Evolutionary conservation across 495 filamentous ascomycete genomes (phyloP).

Genomic region (Aspergillus cristatus): DNA sequence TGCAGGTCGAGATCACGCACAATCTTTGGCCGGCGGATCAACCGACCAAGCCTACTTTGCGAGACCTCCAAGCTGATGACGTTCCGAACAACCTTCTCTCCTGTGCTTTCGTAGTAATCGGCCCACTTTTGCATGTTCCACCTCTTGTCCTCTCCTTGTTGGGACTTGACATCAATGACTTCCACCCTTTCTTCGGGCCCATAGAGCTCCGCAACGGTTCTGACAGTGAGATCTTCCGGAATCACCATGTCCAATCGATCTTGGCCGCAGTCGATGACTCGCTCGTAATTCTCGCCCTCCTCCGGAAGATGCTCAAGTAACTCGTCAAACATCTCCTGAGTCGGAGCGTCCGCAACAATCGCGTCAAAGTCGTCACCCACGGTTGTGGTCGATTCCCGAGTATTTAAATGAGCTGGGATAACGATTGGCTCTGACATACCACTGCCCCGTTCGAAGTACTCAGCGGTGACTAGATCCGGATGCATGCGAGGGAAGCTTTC

Average conservation of each 20-base stretch:
- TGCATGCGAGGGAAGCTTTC: conserved; percentile 60
- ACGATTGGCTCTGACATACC: conserved; percentile 66
- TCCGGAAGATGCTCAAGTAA: conserved; percentile 30
- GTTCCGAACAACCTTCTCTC: conserved; percentile 57
- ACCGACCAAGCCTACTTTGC: conserved; percentile 52
- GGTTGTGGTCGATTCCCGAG: conserved; percentile 32
- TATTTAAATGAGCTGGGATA: conserved; percentile 59
- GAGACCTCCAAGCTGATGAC: conserved; percentile 73
- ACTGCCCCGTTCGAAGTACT: conserved; percentile 56
- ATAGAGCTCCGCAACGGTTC: conserved; percentile 56
- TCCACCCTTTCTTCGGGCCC: conserved; percentile 57
- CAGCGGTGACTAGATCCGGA: conserved; percentile 57
- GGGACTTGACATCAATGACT: conserved; percentile 70
- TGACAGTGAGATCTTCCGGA: conserved; percentile 56
- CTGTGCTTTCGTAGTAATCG: conserved; percentile 63
- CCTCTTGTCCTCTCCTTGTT: conserved; percentile 56
- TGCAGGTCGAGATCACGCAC: conserved; percentile 65
- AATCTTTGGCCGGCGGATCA: conserved; percentile 60
- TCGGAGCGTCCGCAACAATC: conserved; percentile 27
- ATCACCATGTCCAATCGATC: conserved; percentile 70
- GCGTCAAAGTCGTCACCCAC: conserved; percentile 18
- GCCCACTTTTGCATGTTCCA: conserved; percentile 69
- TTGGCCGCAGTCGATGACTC: conserved; percentile 49
- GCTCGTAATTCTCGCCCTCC: conserved; percentile 30
- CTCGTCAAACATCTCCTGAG: conserved; percentile 41